Conservation (phyloP, 2,329 filamentous ascomycete genomes). For the Amauroascus niger region DNA sequence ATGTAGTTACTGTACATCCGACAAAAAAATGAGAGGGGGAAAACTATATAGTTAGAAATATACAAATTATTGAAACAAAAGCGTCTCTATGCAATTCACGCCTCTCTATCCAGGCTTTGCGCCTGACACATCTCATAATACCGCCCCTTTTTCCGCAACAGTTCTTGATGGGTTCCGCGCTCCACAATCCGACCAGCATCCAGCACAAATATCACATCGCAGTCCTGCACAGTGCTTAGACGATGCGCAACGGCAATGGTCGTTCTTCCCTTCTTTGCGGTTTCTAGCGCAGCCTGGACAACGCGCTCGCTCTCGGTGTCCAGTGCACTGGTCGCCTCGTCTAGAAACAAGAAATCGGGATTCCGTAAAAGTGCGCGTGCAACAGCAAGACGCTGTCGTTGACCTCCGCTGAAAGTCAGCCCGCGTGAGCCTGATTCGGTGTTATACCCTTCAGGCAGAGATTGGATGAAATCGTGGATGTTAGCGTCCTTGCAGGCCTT, state of each 20-base stretch:
- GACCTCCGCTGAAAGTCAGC: slow-evolving; percentile 29
- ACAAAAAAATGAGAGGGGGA: too few relatives aligned
- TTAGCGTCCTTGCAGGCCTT: slow-evolving; percentile 31
- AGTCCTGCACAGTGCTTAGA: slow-evolving; percentile 70
- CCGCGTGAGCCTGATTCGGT: slow-evolving; percentile 30
- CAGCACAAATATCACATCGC: slow-evolving; percentile 70
- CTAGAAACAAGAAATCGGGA: slow-evolving; percentile 33
- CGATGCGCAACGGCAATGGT: slow-evolving; percentile 86
- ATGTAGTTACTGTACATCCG: too few relatives aligned
- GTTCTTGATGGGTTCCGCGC: slow-evolving; percentile 33
- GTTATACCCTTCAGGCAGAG: slow-evolving; percentile 31
- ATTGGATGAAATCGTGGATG: slow-evolving; percentile 32
- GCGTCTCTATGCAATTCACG: neutral
- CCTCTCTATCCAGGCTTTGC: slow-evolving; percentile 18
- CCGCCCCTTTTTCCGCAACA: slow-evolving; percentile 26
- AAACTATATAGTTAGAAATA: too few relatives aligned
- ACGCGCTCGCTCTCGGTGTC: slow-evolving; percentile 32
- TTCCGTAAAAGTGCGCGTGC: slow-evolving; percentile 35
- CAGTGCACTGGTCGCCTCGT: slow-evolving; percentile 37
- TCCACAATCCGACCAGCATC: slow-evolving; percentile 33
- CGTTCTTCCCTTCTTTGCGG: slow-evolving; percentile 61
- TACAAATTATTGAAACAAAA: neutral
- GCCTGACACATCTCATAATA: slow-evolving; percentile 27
- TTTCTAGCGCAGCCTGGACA: slow-evolving; percentile 26
- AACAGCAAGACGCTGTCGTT: slow-evolving; percentile 37